Base-by-base conservation (phyloP, 2,329 filamentous ascomycete species). In the Stenocarpella maydis region DNA sequence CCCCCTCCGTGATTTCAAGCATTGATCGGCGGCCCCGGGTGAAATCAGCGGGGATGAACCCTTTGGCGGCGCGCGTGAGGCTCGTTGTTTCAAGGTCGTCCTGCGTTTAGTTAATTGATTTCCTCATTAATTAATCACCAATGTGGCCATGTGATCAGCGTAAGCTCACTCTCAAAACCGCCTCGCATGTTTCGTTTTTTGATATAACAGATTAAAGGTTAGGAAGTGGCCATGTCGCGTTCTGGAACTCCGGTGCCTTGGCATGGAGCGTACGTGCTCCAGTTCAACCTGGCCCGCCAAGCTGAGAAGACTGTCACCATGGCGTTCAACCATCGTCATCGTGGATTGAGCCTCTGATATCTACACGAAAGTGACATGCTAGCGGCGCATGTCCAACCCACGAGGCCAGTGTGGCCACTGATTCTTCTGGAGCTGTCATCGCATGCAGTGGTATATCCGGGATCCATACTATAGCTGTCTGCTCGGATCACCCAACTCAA, bases 31-130 rank as follows among this genome's bases (percentile, higher is more conserved):
- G 58, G 28, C 14, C 28, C 37, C 43, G 41, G 58, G 41, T 37
- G 26, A 17, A 8, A 49, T 19, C 43, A 63, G 43, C 58, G 43
- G 58, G 58, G 41, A 63, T 63, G 43, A 49, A 63, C 58, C 58
- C 58, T 63, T 8, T 21, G 15, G 14, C n/a, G n/a, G 41, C 10
- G 26, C 24, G 21, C 24, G 17, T 17, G 58, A 61, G 58, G 58
- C 58, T 61, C 58, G 9, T 61, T 19, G 41, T 61, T 61, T 61
- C 58, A 61, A 61, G 58, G 39, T 43, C n/a, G n/a, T n/a, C n/a
- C n/a, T n/a, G n/a, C n/a, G n/a, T n/a, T n/a, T n/a, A n/a, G n/a
- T n/a, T n/a, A n/a, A n/a, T n/a, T n/a, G n/a, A n/a, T n/a, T n/a
- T 28, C n/a, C 58, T 49, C 43, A 63, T 34, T 9, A 4, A 4